Evolutionary conservation across 2,329 filamentous ascomycete genomes (phyloP), one percentile per base, ranked within the genome.

Genomic region (Cordyceps javanica): DNA sequence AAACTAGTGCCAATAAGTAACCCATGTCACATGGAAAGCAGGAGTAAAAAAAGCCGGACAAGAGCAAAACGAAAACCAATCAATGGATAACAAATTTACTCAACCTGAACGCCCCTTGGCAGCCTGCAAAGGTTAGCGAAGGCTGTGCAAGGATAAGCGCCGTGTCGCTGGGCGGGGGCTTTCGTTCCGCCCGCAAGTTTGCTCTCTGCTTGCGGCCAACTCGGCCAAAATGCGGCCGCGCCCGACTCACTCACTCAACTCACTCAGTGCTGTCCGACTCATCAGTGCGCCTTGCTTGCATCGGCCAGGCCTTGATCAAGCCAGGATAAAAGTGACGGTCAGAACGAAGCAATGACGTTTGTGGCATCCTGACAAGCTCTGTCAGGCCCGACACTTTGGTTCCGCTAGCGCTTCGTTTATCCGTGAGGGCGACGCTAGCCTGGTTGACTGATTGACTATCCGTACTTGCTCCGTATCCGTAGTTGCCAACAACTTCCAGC

Each of bases 151-250:
- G 49, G 51, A 34, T 44, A 54, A 54, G 51, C 51, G 51, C 51
- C 25, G 4, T 54, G 51, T 54, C 51, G 51, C 38, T 54, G n/a
- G n/a, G 51, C 39, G 51, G 38, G n/a, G n/a, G 39, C 39, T 14
- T 26, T 41, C 45, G 21, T 26, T 13, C n/a, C 34, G n/a, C 25
- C 21, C 25, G 16, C 23, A 51, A 23, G 21, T 25, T 30, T 42
- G 49, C 36, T 30, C 32, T n/a, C 6, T 30, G 46, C n/a, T n/a
- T n/a, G 19, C 30, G 23, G 25, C 42, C 9, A 13, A 23, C 39
- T 19, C 13, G 34, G 14, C 34, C 34, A 36, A 4, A 36, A 36
- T 36, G 34, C 34, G 34, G 34, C 34, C 34, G 6, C 34, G 6
- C 34, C 14, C 7, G 34, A 26, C 21, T 38, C 48, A 9, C 25